These are phyloP conservation scores for Chimonanthus salicifolius DNA, from an alignment of 164 flowering plant species.

Conservation along the genomic window DNA sequence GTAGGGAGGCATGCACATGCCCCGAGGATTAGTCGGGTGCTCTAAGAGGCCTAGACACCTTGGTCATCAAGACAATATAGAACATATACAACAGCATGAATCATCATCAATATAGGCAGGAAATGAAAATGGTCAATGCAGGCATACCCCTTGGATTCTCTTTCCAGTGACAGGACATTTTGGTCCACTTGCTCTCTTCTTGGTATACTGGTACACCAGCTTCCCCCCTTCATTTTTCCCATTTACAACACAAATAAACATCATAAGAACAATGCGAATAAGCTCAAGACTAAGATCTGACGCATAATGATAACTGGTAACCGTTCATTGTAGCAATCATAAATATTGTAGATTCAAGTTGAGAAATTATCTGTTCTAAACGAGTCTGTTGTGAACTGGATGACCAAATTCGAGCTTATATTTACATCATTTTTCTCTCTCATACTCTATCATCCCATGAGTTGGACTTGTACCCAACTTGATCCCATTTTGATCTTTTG, in stretches of 20 bases:
- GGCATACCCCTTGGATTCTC: conserved; percentile 57
- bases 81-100: too few relatives aligned
- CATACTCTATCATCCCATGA: too few relatives aligned
- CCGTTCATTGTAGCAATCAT: background rate
- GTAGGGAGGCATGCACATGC: too few relatives aligned
- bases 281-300: background rate
- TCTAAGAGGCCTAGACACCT: too few relatives aligned
- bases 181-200: conserved; percentile 58
- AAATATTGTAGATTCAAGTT: background rate
- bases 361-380: background rate
- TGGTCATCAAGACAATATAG: too few relatives aligned
- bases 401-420: too few relatives aligned
- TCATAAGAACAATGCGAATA: background rate
- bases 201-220: conserved; percentile 38
- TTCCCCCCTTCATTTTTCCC: conserved; percentile 32
- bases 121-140: background rate
- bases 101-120: background rate
- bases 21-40: too few relatives aligned
- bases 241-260: background rate
- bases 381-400: too few relatives aligned
- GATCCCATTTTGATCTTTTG: too few relatives aligned
- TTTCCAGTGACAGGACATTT: conserved; percentile 61
- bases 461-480: too few relatives aligned
- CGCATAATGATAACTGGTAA: background rate
- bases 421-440: too few relatives aligned